Conservation (phyloP, 2,329 filamentous ascomycete species). For the Coniochaeta prunicola region DNA sequence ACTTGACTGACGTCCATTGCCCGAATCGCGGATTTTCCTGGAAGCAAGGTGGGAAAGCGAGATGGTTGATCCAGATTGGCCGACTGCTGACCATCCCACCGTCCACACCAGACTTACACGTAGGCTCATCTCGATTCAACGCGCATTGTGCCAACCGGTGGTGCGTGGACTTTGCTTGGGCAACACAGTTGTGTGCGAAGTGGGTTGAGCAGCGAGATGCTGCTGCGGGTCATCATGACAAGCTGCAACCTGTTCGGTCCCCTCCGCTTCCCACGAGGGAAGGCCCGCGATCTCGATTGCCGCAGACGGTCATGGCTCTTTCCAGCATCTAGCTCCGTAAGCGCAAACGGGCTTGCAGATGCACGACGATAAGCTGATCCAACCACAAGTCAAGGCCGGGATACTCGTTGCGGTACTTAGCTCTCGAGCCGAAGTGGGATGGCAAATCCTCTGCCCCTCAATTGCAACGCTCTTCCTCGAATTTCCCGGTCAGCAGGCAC, state of each 20-base stretch:
- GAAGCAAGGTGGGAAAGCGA: too few species aligned
- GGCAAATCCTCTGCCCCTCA: neutral
- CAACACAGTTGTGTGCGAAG: neutral
- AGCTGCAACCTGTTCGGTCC: neutral
- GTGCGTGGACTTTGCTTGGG: neutral
- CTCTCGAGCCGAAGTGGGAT: neutral
- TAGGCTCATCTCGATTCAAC: neutral
- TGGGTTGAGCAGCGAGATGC: neutral
- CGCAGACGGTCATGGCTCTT: neutral
- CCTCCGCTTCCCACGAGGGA: neutral
- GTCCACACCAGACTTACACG: neutral
- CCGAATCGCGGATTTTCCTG: neutral
- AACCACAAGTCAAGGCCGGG: neutral
- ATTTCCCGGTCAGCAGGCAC: constrained; percentile 6
- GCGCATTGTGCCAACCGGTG: neutral
- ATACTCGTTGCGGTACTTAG: neutral
- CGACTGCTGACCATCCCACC: too few species aligned
- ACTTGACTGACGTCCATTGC: neutral
- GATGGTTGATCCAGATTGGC: too few species aligned
- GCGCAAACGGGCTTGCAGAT: neutral
- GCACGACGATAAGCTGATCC: neutral
- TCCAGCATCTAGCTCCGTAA: neutral
- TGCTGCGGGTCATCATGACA: neutral
- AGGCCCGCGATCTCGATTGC: constrained; percentile 1
- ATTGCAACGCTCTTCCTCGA: constrained; percentile 5